These are phyloP conservation scores for Exophiala sp. DNA, from an alignment of 2,329 filamentous ascomycete species.

Conservation along the genomic window DNA sequence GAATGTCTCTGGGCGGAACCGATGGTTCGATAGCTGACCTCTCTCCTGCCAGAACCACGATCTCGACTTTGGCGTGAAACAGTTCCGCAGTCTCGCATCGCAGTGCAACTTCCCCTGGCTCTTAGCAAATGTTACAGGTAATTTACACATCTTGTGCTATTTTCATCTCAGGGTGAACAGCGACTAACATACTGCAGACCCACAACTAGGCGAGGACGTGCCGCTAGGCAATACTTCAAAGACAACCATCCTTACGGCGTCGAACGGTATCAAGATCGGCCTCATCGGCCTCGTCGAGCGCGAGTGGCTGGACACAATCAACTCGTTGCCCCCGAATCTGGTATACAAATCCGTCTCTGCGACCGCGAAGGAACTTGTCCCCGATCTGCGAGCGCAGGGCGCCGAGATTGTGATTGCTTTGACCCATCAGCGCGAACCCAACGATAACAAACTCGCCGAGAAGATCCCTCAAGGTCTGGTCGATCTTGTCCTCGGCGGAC, in stretches of 20 bases:
- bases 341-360: constrained; percentile 75
- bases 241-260: constrained; percentile 72
- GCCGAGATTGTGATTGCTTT: constrained; percentile 80
- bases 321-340: constrained; percentile 74
- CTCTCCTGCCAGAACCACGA: constrained; percentile 68
- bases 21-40: background rate
- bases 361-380: constrained; percentile 72
- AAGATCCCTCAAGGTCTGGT: constrained; percentile 67
- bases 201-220: constrained; percentile 69
- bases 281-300: constrained; percentile 81
- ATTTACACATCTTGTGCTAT: constrained; percentile 1
- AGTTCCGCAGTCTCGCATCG: constrained; percentile 68
- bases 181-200: constrained; percentile 71
- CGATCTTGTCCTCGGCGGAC: constrained; percentile 82
- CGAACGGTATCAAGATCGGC: constrained; percentile 81
- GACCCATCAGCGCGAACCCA: constrained; percentile 83
- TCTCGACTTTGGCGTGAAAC: constrained; percentile 82
- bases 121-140: constrained; percentile 66
- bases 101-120: constrained; percentile 88
- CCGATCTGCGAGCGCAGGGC: constrained; percentile 68
- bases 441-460: constrained; percentile 79
- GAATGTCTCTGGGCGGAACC: background rate
- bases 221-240: constrained; percentile 72
- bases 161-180: constrained; percentile 64
- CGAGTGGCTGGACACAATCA: constrained; percentile 88